These are phyloP conservation scores for Diplodia corticola DNA, from an alignment of 2,329 filamentous ascomycete genomes.

Conservation along the genomic window DNA sequence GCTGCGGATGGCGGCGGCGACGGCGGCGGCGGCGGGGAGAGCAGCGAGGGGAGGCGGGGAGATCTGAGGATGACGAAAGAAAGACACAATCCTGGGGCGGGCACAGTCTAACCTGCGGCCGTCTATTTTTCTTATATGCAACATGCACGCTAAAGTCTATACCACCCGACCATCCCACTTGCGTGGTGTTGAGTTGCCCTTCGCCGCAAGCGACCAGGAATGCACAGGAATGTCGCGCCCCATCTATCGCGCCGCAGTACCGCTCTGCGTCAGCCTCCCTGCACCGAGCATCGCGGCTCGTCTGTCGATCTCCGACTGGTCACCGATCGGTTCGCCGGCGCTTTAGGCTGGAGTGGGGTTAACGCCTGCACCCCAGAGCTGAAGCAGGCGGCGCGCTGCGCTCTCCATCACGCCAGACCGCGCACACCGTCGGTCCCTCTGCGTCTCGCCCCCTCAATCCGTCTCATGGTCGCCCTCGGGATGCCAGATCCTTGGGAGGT, in stretches of 20 bases:
- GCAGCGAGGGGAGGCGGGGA: neutral
- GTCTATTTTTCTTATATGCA: conserved; percentile 20
- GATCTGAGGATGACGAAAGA: neutral
- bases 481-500: conserved; percentile 53
- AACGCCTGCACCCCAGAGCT: neutral
- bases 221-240: conserved; percentile 5
- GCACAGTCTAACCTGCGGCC: neutral
- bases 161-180: conserved; percentile 16
- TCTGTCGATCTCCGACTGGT: neutral
- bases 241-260: neutral
- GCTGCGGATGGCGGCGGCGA: neutral
- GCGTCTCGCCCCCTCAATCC: neutral
- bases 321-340: neutral
- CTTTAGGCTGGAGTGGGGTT: neutral
- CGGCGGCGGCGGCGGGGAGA: neutral
- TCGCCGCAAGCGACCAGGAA: conserved; percentile 18
- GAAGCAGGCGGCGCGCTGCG: neutral
- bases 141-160: conserved; percentile 19
- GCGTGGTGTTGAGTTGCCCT: conserved; percentile 17
- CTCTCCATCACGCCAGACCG: neutral
- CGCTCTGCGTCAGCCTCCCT: neutral
- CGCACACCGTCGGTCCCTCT: neutral
- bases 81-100: neutral
- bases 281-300: neutral
- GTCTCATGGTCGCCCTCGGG: conserved; percentile 13